Percentiles rank a stretch among this genome's conserved stretches.
Conservation (phyloP, 2,329 filamentous ascomycete genomes). For the Xylariaceae sp. region DNA sequence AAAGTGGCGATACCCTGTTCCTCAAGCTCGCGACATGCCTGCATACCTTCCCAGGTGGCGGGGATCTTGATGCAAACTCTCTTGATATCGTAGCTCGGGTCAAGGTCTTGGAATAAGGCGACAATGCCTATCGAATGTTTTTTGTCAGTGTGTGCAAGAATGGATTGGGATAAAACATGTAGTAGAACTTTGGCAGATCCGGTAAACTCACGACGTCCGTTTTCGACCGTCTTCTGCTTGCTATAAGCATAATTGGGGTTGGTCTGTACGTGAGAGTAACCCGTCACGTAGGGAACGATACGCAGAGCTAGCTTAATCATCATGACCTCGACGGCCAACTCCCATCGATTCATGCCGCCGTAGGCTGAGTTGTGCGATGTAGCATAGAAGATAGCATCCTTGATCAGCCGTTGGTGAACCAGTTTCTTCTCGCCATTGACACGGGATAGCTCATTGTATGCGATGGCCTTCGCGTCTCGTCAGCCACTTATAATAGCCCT, state of each 20-base stretch:
- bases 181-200: not conserved
- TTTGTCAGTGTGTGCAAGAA: not conserved
- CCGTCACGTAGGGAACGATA: conserved; percentile 47
- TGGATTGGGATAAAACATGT: not conserved
- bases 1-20: conserved; percentile 52
- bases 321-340: conserved; percentile 54
- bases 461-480: conserved; percentile 40
- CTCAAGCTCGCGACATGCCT: conserved; percentile 54
- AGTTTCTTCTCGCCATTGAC: conserved; percentile 30
- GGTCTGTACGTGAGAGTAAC: conserved; percentile 55
- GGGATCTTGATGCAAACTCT: conserved; percentile 62
- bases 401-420: conserved; percentile 36
- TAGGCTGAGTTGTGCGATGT: conserved; percentile 31
- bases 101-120: conserved; percentile 42
- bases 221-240: conserved; percentile 43
- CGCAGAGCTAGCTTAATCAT: conserved; percentile 52
- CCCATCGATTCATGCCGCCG: conserved; percentile 35
- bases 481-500: conserved; percentile 7
- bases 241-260: conserved; percentile 55
- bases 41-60: conserved; percentile 59
- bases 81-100: conserved; percentile 40
- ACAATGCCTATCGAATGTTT: conserved; percentile 42
- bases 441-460: conserved; percentile 42
- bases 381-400: conserved; percentile 33
- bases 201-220: conserved; percentile 45